Conservation (phyloP, 2,329 filamentous ascomycete species). For the Tolypocladium tundrense region DNA sequence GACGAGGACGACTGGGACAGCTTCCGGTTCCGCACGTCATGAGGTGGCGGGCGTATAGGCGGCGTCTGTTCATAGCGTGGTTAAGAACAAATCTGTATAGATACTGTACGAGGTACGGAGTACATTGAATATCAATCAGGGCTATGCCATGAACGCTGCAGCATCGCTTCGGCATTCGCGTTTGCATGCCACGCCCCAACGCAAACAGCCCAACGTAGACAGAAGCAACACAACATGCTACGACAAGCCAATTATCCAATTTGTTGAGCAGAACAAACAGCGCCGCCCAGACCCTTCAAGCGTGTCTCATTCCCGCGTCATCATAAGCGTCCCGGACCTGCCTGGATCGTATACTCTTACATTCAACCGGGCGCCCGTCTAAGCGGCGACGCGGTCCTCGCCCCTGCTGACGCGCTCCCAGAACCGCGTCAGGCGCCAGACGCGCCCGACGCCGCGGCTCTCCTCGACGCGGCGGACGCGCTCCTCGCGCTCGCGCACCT, state of each 20-base stretch:
- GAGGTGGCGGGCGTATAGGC: not conserved
- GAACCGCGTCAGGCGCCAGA: conserved; percentile 52
- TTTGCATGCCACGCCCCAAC: not conserved
- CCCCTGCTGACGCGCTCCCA: conserved; percentile 52
- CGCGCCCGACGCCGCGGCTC: conserved; percentile 40
- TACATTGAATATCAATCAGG: not conserved
- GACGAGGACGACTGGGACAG: conserved; percentile 47
- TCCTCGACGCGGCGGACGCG: conserved; percentile 35
- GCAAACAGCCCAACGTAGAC: not conserved
- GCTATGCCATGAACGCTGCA: not conserved
- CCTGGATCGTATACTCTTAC: not conserved
- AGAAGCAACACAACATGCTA: not conserved
- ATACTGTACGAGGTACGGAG: not conserved
- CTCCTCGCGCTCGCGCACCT: conserved; percentile 40
- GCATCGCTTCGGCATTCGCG: not conserved
- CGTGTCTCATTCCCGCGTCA: not conserved
- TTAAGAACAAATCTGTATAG: not conserved
- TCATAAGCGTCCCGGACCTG: not conserved
- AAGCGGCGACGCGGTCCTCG: conserved; percentile 11
- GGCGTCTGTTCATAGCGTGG: not conserved
- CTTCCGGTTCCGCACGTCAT: conserved; percentile 35
- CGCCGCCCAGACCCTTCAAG: not conserved
- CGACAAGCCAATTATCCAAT: no score
- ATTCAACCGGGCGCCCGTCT: not conserved
- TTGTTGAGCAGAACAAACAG: not conserved